Percentiles rank a stretch among this genome's conserved stretches.
Conservation (phyloP, 768 basidiomycete genomes). For the Mycena venus region DNA sequence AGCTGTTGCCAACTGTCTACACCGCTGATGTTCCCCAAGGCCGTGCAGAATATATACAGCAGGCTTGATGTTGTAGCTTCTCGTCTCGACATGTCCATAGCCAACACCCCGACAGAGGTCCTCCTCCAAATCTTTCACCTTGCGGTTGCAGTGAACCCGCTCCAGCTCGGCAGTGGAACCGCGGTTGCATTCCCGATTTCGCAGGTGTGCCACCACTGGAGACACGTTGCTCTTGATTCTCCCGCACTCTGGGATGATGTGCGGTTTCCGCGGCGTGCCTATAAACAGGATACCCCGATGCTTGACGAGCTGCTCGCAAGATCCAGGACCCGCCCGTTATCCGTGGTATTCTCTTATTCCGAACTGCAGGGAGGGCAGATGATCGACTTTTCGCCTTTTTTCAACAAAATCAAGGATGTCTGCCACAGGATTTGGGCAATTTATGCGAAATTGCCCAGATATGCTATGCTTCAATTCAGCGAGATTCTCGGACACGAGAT, state of each 20-base stretch:
- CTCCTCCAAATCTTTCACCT: constrained; percentile 12
- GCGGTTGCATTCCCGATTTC: constrained; percentile 14
- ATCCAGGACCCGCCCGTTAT: neutral
- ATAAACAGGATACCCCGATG: neutral
- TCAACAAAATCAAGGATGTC: constrained; percentile 3
- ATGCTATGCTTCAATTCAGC: neutral
- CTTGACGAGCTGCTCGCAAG: neutral
- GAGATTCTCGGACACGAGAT: neutral
- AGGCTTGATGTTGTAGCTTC: no score
- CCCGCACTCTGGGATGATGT: constrained; percentile 11
- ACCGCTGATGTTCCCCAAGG: no score
- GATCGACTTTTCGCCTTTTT: constrained; percentile 1
- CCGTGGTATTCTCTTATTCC: neutral
- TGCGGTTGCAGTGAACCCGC: neutral
- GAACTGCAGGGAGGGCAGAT: neutral
- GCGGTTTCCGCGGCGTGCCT: constrained; percentile 1
- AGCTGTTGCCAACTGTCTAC: no score
- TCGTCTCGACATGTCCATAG: no score
- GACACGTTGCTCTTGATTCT: constrained; percentile 1
- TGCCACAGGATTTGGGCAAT: neutral
- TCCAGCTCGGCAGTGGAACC: constrained; percentile 16
- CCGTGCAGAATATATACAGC: no score
- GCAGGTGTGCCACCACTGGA: no score
- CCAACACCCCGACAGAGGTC: constrained; percentile 2
- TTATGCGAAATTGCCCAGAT: neutral